phyloP scores from a whole-genome alignment of 1,284 basidiomycete species.

The Cutaneotrichosporon spelunceum region DNA sequence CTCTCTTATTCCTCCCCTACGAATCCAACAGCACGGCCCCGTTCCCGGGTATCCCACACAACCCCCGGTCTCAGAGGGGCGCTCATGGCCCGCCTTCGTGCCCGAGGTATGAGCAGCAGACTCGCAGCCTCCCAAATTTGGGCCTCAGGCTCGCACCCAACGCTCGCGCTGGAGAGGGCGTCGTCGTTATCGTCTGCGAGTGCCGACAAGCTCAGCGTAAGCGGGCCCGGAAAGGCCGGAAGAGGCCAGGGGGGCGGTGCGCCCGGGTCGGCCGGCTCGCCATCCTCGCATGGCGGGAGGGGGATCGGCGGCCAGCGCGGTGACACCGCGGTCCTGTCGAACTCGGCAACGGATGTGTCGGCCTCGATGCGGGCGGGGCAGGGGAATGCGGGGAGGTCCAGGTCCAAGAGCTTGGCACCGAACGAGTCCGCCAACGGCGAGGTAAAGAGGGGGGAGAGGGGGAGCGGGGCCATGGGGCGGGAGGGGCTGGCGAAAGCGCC shows the following conservation, averaged over 20 bases:
- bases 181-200: neutral
- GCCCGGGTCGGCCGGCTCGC: neutral
- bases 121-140: neutral
- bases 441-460: neutral
- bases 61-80: neutral
- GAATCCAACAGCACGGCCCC: neutral
- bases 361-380: neutral
- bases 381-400: neutral
- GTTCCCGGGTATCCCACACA: neutral
- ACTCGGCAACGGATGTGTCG: neutral
- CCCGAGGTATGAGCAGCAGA: neutral
- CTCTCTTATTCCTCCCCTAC: neutral
- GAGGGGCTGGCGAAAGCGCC: neutral
- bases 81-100: neutral
- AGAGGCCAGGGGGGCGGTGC: neutral
- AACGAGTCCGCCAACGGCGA: neutral
- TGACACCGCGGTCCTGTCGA: neutral
- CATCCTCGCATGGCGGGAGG: neutral
- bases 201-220: neutral
- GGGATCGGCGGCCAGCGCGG: neutral
- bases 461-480: neutral
- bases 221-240: neutral
- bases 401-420: no score
- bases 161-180: neutral
- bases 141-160: neutral